Evolutionary conservation across 805 yeast genomes (phyloP).

Genomic region (Candida xyloterini): DNA sequence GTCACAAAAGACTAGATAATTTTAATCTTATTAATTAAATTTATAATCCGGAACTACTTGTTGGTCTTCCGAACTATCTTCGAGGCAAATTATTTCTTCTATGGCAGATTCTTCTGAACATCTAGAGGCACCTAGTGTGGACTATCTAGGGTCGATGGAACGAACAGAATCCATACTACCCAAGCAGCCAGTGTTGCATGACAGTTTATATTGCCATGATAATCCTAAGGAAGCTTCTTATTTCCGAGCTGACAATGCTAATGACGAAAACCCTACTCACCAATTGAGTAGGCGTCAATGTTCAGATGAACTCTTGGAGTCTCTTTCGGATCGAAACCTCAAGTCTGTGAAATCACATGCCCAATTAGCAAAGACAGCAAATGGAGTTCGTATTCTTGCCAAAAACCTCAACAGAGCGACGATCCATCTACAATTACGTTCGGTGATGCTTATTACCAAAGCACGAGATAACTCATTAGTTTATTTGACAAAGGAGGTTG

Average conservation of each 20-base stretch:
- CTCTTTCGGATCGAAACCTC: slow-evolving; percentile 39
- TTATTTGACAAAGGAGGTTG: slow-evolving; percentile 71
- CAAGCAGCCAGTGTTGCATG: slow-evolving; percentile 31
- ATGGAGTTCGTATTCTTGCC: slow-evolving; percentile 74
- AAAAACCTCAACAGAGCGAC: slow-evolving; percentile 68
- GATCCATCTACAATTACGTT: slow-evolving; percentile 63
- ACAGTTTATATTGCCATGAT: slow-evolving; percentile 25
- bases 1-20: slow-evolving; percentile 26
- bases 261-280: background rate
- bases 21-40: background rate
- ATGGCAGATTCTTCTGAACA: background rate
- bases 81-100: background rate
- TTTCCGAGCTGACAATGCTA: slow-evolving; percentile 19
- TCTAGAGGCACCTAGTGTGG: background rate
- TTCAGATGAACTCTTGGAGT: slow-evolving; percentile 20
- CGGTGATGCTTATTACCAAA: slow-evolving; percentile 83
- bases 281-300: slow-evolving; percentile 9
- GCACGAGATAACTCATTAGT: slow-evolving; percentile 80
- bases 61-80: slow-evolving; percentile 1
- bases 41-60: background rate
- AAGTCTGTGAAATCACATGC: slow-evolving; percentile 65
- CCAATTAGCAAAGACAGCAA: slow-evolving; percentile 75
- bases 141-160: slow-evolving; percentile 3
- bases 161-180: slow-evolving; percentile 22
- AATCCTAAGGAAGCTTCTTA: slow-evolving; percentile 24